Conservation (phyloP, 2,329 filamentous ascomycete species). For the Pseudogymnoascus sp. region DNA sequence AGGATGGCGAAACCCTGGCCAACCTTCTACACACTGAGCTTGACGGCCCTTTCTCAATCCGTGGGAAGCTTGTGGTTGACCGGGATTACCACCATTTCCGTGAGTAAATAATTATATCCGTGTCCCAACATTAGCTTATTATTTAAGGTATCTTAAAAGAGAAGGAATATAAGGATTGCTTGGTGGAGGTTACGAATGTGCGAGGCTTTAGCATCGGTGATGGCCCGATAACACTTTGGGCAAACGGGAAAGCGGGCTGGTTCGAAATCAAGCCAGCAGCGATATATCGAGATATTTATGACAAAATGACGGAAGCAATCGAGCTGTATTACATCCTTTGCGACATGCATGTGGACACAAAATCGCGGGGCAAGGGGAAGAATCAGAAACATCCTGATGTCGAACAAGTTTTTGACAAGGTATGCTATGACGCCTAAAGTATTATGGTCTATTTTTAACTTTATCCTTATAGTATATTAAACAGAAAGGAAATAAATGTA, state of each 20-base stretch:
- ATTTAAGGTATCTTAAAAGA: conserved; percentile 29
- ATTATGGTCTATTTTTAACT: conserved; percentile 29
- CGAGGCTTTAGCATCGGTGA: conserved; percentile 47
- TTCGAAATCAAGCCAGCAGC: conserved; percentile 55
- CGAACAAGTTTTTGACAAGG: conserved; percentile 18
- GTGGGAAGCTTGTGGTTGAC: conserved; percentile 48
- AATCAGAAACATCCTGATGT: conserved; percentile 14
- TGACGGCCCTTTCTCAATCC: conserved; percentile 52
- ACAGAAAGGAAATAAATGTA: conserved; percentile 44
- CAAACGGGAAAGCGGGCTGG: conserved; percentile 56
- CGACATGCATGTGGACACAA: conserved; percentile 42
- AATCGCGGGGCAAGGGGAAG: conserved; percentile 29
- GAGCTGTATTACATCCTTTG: conserved; percentile 55
- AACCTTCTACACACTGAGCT: conserved; percentile 54
- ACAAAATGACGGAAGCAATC: conserved; percentile 55
- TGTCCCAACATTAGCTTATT: not conserved
- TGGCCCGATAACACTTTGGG: conserved; percentile 54
- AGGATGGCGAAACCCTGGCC: conserved; percentile 44
- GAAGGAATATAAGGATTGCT: conserved; percentile 23
- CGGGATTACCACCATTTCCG: conserved; percentile 34
- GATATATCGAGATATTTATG: conserved; percentile 47
- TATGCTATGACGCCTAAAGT: conserved; percentile 23
- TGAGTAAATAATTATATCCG: conserved; percentile 24
- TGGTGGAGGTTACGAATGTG: conserved; percentile 47
- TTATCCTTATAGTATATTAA: conserved; percentile 37